Base-by-base conservation (phyloP, 176 grass and related monocot species). In the Alloteropsis semialata region DNA sequence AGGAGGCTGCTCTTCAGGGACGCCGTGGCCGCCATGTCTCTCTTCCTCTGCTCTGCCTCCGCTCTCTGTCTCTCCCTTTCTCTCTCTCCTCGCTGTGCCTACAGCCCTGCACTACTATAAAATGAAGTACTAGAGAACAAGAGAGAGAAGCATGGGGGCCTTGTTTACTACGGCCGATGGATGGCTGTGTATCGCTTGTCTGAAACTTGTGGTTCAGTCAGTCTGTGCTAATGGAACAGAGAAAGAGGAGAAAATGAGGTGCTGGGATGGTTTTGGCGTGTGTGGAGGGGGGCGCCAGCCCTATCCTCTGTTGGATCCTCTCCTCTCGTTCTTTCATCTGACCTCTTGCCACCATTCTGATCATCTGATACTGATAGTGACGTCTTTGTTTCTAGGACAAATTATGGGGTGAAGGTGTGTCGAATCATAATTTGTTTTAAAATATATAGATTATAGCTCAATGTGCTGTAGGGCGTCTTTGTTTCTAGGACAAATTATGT, bases 1-100 rank as follows among this genome's bases (percentile, higher is more conserved):
- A 94, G 75, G 65, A 84, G 90, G 55, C 75, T 83, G 79, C 88
- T 86, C 88, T 90, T 90, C 79, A 90, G 49, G n/a, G 85, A 90
- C 1, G 74, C 73, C 3, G 49, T 86, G 37, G 82, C 44, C n/a
- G 88, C 84, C 88, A 90, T 88, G 19, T 84, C 32, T 65, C 21
- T 60, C 67, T 25, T 5, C 12, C 48, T 25, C 25, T 27, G 1
- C 24, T 28, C 36, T 56, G 34, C 29, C 32, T 69, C 22, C 15
- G 24, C 12, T 61, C 37, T 21, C n/a, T n/a, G n/a, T n/a, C n/a
- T n/a, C n/a, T n/a, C n/a, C 9, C 70, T 39, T 43, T 28, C 32
- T 76, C 3, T 29, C 14, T 55, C 27, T 8, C 5, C 49, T 75
- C 8, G 49, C 69, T 73, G 76, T 15, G 6, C n/a, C n/a, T n/a